phyloP scores from a whole-genome alignment of 257 asterid genomes.

The Solanum paucissectum region DNA sequence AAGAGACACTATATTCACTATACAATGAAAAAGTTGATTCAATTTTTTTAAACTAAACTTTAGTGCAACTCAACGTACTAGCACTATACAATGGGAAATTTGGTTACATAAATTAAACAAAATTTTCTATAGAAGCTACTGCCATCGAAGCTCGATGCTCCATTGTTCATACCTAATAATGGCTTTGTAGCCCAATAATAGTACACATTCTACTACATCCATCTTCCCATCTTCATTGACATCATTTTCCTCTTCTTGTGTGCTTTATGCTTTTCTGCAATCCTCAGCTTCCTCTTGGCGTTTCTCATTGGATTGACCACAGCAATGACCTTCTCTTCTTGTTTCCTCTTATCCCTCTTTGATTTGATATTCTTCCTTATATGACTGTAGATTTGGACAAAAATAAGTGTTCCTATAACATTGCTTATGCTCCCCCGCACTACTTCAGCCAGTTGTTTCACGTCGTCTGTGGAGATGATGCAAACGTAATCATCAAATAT shows the following conservation, averaged over 20 bases:
- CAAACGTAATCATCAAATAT: background rate
- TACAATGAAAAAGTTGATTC: background rate
- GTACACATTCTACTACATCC: slow-evolving; percentile 27
- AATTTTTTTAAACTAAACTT: background rate
- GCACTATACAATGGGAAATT: background rate
- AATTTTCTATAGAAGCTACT: background rate
- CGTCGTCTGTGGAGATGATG: slow-evolving; percentile 42
- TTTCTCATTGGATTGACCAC: slow-evolving; percentile 75
- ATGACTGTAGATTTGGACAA: slow-evolving; percentile 47
- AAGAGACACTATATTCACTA: background rate
- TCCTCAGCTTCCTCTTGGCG: slow-evolving; percentile 82
- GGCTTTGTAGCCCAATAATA: background rate
- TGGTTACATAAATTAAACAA: background rate
- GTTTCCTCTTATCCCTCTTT: slow-evolving; percentile 86
- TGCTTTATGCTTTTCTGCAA: slow-evolving; percentile 61
- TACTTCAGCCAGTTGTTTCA: slow-evolving; percentile 60
- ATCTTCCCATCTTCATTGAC: slow-evolving; percentile 69
- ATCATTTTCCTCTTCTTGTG: slow-evolving; percentile 77
- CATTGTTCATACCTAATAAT: background rate
- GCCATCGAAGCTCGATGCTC: background rate
- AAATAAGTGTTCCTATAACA: slow-evolving; percentile 42
- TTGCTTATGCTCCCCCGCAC: slow-evolving; percentile 48
- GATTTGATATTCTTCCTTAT: slow-evolving; percentile 52
- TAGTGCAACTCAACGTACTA: background rate
- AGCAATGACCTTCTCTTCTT: slow-evolving; percentile 71